phyloP scores from a whole-genome alignment of 805 yeast genomes.

The Brettanomyces nanus region DNA sequence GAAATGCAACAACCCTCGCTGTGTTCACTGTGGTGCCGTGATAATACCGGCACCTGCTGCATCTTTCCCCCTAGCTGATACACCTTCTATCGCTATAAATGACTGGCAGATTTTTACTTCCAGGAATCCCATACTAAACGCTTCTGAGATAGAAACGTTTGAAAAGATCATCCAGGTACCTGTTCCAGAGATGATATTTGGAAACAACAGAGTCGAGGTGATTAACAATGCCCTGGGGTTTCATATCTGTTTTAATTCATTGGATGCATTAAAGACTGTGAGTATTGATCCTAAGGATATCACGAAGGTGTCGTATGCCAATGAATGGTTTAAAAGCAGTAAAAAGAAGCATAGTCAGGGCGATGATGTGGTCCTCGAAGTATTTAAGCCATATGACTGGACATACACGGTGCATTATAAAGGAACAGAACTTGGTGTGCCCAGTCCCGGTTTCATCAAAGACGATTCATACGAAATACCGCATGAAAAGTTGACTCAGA shows the following conservation, averaged over 20 bases:
- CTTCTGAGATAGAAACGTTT: constrained; percentile 63
- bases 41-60: constrained; percentile 75
- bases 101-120: constrained; percentile 72
- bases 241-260: constrained; percentile 60
- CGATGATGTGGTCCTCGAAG: constrained; percentile 38
- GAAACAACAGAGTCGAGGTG: constrained; percentile 59
- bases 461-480: constrained; percentile 45
- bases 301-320: constrained; percentile 74
- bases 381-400: constrained; percentile 91
- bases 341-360: constrained; percentile 17
- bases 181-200: constrained; percentile 96
- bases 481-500: constrained; percentile 53
- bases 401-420: constrained; percentile 78
- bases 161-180: constrained; percentile 65
- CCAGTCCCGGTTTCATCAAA: constrained; percentile 10
- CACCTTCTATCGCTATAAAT: constrained; percentile 60
- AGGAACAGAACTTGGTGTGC: constrained; percentile 39
- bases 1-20: constrained; percentile 26
- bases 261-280: constrained; percentile 64
- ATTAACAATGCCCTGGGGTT: constrained; percentile 9
- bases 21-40: constrained; percentile 61
- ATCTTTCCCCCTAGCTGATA: constrained; percentile 50
- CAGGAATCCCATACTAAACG: constrained; percentile 69
- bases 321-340: constrained; percentile 61
- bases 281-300: constrained; percentile 34